Evolutionary conservation across 331 rosid genomes (phyloP).

Genomic region (Rhamnella rubrinervis): DNA sequence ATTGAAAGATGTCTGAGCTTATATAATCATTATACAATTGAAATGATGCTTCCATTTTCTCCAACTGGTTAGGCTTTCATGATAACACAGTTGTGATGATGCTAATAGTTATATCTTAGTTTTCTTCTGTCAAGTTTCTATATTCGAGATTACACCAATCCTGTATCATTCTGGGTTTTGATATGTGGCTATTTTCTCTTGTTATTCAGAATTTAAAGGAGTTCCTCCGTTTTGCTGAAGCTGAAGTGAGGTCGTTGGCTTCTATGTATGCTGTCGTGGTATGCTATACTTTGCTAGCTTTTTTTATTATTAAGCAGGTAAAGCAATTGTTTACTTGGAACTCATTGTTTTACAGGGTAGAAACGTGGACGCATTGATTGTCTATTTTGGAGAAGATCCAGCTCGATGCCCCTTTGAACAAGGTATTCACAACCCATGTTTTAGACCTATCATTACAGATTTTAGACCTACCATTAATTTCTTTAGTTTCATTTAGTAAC

Average conservation of each 20-base stretch:
- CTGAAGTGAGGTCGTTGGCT: constrained; percentile 85
- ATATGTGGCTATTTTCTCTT: constrained; percentile 7
- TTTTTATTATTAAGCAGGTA: constrained; percentile 9
- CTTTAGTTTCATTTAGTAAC: background rate
- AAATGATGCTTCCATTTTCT: background rate
- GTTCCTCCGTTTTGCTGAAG: constrained; percentile 83
- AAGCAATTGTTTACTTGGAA: constrained; percentile 25
- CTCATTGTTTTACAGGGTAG: constrained; percentile 62
- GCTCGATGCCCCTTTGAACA: constrained; percentile 89
- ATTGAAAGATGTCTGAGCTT: no score
- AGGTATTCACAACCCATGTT: constrained; percentile 37
- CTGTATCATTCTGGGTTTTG: constrained; percentile 13
- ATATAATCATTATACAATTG: background rate
- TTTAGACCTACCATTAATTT: background rate
- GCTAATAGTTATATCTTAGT: background rate
- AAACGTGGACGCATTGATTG: constrained; percentile 75
- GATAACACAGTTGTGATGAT: background rate
- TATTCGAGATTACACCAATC: background rate
- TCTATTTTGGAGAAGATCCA: constrained; percentile 96
- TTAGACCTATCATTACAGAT: background rate
- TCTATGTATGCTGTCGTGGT: constrained; percentile 86
- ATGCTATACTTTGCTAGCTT: constrained; percentile 33
- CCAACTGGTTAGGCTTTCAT: background rate
- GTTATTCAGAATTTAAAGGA: constrained; percentile 58
- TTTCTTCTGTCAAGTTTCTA: background rate